These are phyloP conservation scores for Margaritispora aquatica DNA, from an alignment of 495 filamentous ascomycete genomes.

Conservation along the genomic window DNA sequence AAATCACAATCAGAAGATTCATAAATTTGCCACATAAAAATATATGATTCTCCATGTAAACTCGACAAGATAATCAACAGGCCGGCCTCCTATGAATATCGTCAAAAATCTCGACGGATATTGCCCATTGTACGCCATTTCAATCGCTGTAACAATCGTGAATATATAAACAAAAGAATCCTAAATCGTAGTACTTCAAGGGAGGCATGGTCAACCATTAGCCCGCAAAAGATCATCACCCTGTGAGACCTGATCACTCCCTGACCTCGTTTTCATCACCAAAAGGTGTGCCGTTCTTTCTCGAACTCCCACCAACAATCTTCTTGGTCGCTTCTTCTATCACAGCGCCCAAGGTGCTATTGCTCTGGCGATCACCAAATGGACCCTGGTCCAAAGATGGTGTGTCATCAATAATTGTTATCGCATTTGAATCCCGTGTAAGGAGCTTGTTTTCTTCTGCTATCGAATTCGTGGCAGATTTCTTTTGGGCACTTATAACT, in stretches of 20 bases:
- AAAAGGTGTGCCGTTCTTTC: conserved; percentile 43
- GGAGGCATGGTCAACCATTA: background rate
- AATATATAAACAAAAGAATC: conserved; percentile 23
- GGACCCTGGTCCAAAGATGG: conserved; percentile 46
- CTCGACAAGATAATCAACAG: background rate
- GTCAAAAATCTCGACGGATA: conserved; percentile 7
- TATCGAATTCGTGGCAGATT: conserved; percentile 17
- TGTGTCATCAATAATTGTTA: conserved; percentile 46
- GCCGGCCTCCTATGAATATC: conserved; percentile 3
- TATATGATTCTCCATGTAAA: background rate
- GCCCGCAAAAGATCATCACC: background rate
- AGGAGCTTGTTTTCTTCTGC: conserved; percentile 31
- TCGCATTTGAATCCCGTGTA: conserved; percentile 26
- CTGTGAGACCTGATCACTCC: conserved; percentile 9
- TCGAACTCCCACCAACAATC: conserved; percentile 19
- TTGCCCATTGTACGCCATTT: conserved; percentile 12
- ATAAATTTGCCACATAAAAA: background rate
- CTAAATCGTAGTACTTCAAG: background rate
- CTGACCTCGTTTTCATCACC: conserved; percentile 45
- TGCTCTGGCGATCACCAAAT: conserved; percentile 47
- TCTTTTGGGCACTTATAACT: conserved; percentile 43
- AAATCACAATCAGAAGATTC: background rate
- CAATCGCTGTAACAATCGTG: conserved; percentile 7
- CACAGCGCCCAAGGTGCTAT: conserved; percentile 43
- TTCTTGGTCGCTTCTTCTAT: conserved; percentile 43